A percentile compares a stretch with the other conserved stretches of the same genome.
Conservation (phyloP, 1,139 yeast genomes). For the Suhomyces taliae region DNA sequence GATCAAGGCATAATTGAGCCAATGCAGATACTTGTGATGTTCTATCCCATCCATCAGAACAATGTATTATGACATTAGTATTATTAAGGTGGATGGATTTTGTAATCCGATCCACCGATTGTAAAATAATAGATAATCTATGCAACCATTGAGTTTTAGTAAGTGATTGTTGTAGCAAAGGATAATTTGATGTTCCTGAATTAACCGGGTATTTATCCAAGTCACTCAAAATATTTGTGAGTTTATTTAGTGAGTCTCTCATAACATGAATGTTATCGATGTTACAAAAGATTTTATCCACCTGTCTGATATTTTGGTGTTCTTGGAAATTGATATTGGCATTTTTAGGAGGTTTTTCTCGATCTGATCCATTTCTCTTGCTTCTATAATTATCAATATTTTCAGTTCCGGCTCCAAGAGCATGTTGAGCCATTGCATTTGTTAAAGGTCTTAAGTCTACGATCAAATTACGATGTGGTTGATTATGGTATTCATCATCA, state of each 20-base stretch:
- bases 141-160: conserved; percentile 79
- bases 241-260: conserved; percentile 74
- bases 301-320: conserved; percentile 20
- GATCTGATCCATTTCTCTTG: conserved; percentile 12
- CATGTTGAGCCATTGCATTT: conserved; percentile 96
- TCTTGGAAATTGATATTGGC: conserved; percentile 9
- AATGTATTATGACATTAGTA: conserved; percentile 83
- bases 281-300: conserved; percentile 74
- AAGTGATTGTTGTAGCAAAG: conserved; percentile 45
- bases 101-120: conserved; percentile 75
- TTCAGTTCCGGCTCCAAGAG: conserved; percentile 96
- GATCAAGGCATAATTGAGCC: conserved; percentile 86
- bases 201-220: conserved; percentile 56
- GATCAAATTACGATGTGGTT: conserved; percentile 63
- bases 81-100: conserved; percentile 79
- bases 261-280: conserved; percentile 95
- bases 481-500: conserved; percentile 29
- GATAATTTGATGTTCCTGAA: conserved; percentile 16
- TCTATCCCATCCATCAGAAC: conserved; percentile 99
- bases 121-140: conserved; percentile 65
- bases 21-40: conserved; percentile 87
- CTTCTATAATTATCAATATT: conserved; percentile 79
- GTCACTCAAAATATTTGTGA: conserved; percentile 63
- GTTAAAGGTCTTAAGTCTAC: conserved; percentile 92
- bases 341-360: conserved; percentile 10